A percentile compares a stretch with the other conserved stretches of the same genome.
Evolutionary conservation across 1,284 basidiomycete genomes (phyloP).

Genomic region (Cryptococcus sp.): DNA sequence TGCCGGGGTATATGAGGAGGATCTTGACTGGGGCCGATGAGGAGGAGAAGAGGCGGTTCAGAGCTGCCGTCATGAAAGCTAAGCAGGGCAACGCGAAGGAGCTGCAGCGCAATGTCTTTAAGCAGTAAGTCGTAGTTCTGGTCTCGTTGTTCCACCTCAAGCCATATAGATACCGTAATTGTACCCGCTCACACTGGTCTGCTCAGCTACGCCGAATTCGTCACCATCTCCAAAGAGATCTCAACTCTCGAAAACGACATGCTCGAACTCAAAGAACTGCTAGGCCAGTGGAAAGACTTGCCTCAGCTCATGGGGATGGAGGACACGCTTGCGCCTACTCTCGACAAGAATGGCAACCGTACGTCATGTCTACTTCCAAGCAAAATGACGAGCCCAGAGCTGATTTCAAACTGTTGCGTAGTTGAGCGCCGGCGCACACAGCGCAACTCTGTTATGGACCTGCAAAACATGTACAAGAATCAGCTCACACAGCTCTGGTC

Average conservation of each 20-base stretch:
- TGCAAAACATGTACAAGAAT: conserved; percentile 88
- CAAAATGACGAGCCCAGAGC: neutral
- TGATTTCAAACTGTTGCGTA: conserved; percentile 14
- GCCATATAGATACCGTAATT: no score
- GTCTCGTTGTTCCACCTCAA: no score
- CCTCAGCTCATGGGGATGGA: conserved; percentile 89
- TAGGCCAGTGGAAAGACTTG: conserved; percentile 93
- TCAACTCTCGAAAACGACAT: conserved; percentile 95
- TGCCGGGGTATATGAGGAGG: conserved; percentile 54
- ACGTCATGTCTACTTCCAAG: conserved; percentile 7
- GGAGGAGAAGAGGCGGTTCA: conserved; percentile 51
- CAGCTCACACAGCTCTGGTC: conserved; percentile 91
- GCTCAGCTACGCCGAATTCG: conserved; percentile 88
- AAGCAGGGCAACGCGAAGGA: conserved; percentile 47
- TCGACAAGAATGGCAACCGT: conserved; percentile 49
- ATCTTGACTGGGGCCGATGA: conserved; percentile 51
- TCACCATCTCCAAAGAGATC: conserved; percentile 95
- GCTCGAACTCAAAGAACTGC: conserved; percentile 90
- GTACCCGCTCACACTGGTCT: neutral
- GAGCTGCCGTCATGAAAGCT: conserved; percentile 43
- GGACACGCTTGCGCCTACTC: conserved; percentile 56
- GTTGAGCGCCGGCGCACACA: conserved; percentile 66
- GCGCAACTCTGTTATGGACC: conserved; percentile 87
- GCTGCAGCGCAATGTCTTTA: conserved; percentile 77
- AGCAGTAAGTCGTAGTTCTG: conserved; percentile 65